Evolutionary conservation across 2,329 filamentous ascomycete genomes (phyloP).

Genomic region (Atkinsonella texensis): DNA sequence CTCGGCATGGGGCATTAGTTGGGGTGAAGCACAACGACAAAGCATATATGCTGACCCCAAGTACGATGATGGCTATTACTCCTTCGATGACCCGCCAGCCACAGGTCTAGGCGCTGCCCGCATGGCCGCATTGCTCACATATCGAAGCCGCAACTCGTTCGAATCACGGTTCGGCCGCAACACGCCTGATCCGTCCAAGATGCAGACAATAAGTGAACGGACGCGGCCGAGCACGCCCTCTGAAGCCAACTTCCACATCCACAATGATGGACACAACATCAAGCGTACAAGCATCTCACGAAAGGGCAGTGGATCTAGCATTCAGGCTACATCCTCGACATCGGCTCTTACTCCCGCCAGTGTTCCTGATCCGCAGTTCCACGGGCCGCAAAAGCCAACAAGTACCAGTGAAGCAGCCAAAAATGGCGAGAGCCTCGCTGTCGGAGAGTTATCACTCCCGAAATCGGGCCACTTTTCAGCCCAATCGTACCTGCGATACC

Average conservation of each 20-base stretch:
- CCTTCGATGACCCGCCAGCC: constrained; percentile 72
- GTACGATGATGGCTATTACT: constrained; percentile 94
- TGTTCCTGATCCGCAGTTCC: constrained; percentile 52
- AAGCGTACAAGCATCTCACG: constrained; percentile 41
- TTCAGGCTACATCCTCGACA: constrained; percentile 10
- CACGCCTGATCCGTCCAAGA: constrained; percentile 71
- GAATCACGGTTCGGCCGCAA: constrained; percentile 92
- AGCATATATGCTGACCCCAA: constrained; percentile 98
- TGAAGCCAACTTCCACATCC: constrained; percentile 66
- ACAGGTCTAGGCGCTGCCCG: constrained; percentile 86
- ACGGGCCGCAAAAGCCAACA: constrained; percentile 33
- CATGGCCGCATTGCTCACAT: constrained; percentile 93
- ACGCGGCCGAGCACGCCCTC: constrained; percentile 49
- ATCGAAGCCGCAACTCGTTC: constrained; percentile 93
- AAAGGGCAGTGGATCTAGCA: constrained; percentile 26
- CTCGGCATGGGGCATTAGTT: constrained; percentile 84
- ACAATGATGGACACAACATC: constrained; percentile 68
- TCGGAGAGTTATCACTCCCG: constrained; percentile 35
- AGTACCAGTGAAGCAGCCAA: not conserved
- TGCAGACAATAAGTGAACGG: constrained; percentile 67
- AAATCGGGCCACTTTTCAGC: constrained; percentile 91
- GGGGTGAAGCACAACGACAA: constrained; percentile 79
- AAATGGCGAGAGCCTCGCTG: constrained; percentile 36
- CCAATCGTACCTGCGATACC: constrained; percentile 93
- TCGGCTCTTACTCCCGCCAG: constrained; percentile 10